Evolutionary conservation across 371 early-diverging fungal genomes (phyloP).

Genomic region (Syncephalastrum sp.): DNA sequence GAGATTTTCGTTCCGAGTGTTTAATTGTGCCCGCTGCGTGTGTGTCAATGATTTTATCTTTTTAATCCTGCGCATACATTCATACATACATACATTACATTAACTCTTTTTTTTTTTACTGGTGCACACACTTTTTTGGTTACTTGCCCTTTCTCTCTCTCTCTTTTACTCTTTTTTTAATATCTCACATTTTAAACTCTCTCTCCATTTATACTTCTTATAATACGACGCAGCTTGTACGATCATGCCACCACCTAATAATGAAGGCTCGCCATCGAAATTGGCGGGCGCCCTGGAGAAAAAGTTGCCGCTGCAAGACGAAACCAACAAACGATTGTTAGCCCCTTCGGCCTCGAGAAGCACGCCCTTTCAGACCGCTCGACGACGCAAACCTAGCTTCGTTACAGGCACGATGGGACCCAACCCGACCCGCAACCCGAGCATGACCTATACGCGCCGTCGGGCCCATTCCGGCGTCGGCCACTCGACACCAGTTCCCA

Average conservation of each 20-base stretch:
- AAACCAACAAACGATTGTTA: constrained; percentile 15
- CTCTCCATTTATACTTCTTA: not conserved
- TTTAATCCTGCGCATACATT: constrained; percentile 3
- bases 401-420: constrained; percentile 20
- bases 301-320: constrained; percentile 16
- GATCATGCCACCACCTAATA: constrained; percentile 6
- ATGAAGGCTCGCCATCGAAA: constrained; percentile 23
- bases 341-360: constrained; percentile 32
- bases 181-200: not conserved
- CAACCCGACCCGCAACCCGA: constrained; percentile 41
- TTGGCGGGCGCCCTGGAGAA: constrained; percentile 31
- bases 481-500: not conserved
- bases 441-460: constrained; percentile 32
- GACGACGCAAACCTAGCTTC: constrained; percentile 26
- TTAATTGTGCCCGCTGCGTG: no score
- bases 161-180: constrained; percentile 6
- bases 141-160: not conserved
- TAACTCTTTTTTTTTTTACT: no score
- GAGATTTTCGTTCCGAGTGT: no score
- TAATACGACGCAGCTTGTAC: not conserved
- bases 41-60: no score
- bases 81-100: constrained; percentile 5
- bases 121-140: not conserved
- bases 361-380: constrained; percentile 30
- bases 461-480: constrained; percentile 25